Evolutionary conservation across 2,329 filamentous ascomycete species (phyloP), one percentile per base, ranked within the genome.

Genomic region (Helotiales sp.): DNA sequence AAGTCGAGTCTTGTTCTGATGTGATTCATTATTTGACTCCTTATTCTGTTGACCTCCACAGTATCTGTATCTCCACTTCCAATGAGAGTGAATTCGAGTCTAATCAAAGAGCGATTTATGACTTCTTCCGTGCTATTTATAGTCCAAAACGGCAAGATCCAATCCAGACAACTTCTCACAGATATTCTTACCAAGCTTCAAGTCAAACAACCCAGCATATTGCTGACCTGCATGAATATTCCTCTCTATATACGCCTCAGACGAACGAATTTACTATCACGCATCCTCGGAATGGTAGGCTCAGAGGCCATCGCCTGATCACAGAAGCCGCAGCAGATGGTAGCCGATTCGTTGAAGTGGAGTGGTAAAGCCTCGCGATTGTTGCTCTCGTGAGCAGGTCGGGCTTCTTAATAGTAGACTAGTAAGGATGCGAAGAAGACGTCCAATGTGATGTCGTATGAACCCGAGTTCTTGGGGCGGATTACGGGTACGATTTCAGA

Each of bases 371-470:
- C 1, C 62, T 63, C 1, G 76, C 72, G 0, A 84, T 75, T 0
- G 78, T 73, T n/a, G 78, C 72, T 3, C 70, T 69, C 0, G 71
- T 77, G 1, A 84, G 73, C 0, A 82, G 20, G 20, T 77, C 75
- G 0, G 80, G 75, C 0, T 72, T 62, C 60, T 80, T 80, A 65
- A 1, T 73, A 28, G 64, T 81, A 85, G 0, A 74, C 71, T 0
- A 71, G 72, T 11, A 71, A 63, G 0, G 77, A 74, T 0, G 73
- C 73, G 70, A 86, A 86, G 61, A 86, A 82, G 40, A 84, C 77
- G 64, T 86, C 84, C 28, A 86, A 78, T 0, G 84, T 86, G 30
- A 86, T 77, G 68, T 86, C 83, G 66, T 79, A 86, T 0, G 84
- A 83, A 0, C 84, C 84, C 0, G 83, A 77, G 52, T 85, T 86